Conservation (phyloP, 192 early-diverging fungal species). For the Backusella tarrabulga region DNA sequence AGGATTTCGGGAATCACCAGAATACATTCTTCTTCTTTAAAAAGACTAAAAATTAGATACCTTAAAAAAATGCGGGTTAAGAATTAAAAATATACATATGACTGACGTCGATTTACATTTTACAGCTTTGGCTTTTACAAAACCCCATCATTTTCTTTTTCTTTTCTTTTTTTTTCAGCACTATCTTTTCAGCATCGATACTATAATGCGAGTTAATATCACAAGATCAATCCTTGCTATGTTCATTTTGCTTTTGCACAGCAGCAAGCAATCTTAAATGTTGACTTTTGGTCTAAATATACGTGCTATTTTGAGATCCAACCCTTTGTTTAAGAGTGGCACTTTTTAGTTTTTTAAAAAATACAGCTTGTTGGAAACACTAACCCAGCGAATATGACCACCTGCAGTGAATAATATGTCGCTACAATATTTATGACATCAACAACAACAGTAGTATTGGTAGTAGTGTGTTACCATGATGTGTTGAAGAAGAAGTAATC, state of each 20-base stretch:
- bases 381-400: no score
- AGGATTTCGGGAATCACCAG: conserved; percentile 12
- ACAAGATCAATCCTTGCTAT: background rate
- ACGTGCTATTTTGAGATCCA: background rate
- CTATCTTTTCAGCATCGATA: background rate
- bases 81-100: background rate
- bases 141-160: background rate
- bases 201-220: no score
- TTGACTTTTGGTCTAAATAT: background rate
- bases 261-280: background rate
- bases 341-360: no score
- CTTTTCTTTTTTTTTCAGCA: background rate
- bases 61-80: background rate
- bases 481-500: no score
- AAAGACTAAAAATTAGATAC: background rate
- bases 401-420: no score
- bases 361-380: no score
- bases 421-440: no score
- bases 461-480: no score
- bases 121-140: background rate
- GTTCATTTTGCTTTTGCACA: background rate
- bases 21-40: conserved; percentile 3
- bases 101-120: background rate
- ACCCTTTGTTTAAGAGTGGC: background rate
- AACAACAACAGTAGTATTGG: no score